Conservation (phyloP, 108 stramenopile species). For the Nitzschia inconspicua region DNA sequence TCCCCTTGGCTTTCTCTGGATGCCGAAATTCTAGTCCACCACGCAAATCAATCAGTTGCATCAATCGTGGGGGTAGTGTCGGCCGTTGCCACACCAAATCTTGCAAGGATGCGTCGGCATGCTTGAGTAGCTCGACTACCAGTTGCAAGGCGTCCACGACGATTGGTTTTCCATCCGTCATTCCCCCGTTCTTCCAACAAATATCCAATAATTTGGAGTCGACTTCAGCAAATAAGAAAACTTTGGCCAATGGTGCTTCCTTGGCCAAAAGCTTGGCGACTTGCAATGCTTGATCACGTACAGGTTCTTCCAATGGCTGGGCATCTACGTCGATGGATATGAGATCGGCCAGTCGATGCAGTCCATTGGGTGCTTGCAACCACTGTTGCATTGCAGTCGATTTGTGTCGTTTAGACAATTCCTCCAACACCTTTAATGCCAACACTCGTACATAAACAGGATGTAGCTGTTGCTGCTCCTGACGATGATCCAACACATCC, state of each 20-base stretch:
- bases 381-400: constrained; percentile 47
- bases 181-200: constrained; percentile 37
- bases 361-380: constrained; percentile 73
- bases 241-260: constrained; percentile 51
- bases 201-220: constrained; percentile 52
- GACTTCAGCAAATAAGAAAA: constrained; percentile 70
- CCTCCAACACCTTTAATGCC: constrained; percentile 46
- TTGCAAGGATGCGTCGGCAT: constrained; percentile 18
- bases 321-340: constrained; percentile 19
- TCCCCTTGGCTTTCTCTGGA: constrained; percentile 8
- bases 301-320: constrained; percentile 34
- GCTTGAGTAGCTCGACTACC: constrained; percentile 39
- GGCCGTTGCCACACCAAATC: constrained; percentile 57
- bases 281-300: constrained; percentile 66
- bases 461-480: neutral
- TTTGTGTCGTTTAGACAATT: constrained; percentile 30
- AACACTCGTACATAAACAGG: constrained; percentile 63
- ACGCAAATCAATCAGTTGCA: constrained; percentile 67
- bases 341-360: constrained; percentile 67
- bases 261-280: constrained; percentile 49
- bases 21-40: constrained; percentile 46
- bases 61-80: constrained; percentile 46
- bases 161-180: constrained; percentile 39
- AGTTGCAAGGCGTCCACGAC: constrained; percentile 57
- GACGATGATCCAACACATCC: constrained; percentile 31